These are phyloP conservation scores for Apiospora saccharicola DNA, from an alignment of 2,329 filamentous ascomycete genomes.

Conservation along the genomic window DNA sequence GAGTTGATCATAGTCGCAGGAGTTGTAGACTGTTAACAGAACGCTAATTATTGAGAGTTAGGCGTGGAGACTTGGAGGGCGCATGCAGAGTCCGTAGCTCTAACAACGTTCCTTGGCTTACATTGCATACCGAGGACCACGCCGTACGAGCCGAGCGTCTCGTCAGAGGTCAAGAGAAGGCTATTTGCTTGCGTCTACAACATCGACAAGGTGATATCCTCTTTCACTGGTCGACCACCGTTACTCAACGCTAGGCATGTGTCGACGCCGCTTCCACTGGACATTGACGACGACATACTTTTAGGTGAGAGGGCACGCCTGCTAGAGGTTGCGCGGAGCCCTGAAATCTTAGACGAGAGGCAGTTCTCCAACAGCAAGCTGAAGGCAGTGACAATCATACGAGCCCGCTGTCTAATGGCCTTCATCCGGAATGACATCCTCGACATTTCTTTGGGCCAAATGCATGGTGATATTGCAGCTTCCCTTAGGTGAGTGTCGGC, in stretches of 20 bases:
- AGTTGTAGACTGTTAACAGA: background rate
- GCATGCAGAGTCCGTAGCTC: constrained; percentile 46
- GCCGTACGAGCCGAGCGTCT: constrained; percentile 42
- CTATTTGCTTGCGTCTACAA: constrained; percentile 48
- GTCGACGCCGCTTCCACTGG: constrained; percentile 60
- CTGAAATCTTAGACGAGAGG: background rate
- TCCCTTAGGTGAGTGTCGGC: constrained; percentile 33
- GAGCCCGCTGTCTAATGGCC: constrained; percentile 55
- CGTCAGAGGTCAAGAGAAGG: constrained; percentile 45
- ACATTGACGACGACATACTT: constrained; percentile 58
- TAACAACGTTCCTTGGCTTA: constrained; percentile 47
- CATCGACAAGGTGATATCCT: constrained; percentile 58
- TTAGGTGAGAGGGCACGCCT: constrained; percentile 52
- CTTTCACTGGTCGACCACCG: constrained; percentile 64
- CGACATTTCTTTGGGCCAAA: constrained; percentile 53
- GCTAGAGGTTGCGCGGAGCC: constrained; percentile 41
- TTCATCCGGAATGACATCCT: constrained; percentile 62
- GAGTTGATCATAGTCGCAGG: constrained; percentile 31
- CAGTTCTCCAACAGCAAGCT: constrained; percentile 44
- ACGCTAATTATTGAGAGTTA: constrained; percentile 24
- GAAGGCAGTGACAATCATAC: constrained; percentile 51
- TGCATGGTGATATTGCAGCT: constrained; percentile 44
- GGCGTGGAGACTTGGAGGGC: constrained; percentile 48
- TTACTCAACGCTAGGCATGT: constrained; percentile 60
- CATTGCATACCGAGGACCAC: constrained; percentile 38